Percentiles rank a stretch among this genome's conserved stretches.
These are phyloP conservation scores for Exophiala viscosa DNA, from an alignment of 2,329 filamentous ascomycete genomes.

Conservation along the genomic window DNA sequence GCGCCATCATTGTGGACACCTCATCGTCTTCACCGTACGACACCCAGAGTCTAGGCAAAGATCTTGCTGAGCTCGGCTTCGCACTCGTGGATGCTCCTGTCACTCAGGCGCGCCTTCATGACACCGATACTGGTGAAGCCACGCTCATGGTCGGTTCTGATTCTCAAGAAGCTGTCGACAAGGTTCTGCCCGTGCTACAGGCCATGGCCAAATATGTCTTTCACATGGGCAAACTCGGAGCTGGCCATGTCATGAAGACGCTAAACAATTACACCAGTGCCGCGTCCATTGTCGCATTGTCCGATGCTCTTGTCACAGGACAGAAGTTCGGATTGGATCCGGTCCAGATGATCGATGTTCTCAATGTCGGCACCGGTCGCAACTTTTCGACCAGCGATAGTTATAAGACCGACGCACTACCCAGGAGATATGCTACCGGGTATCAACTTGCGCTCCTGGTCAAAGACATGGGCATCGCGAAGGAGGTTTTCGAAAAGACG, in stretches of 20 bases:
- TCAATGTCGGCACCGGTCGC: constrained; percentile 40
- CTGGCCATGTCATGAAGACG: constrained; percentile 26
- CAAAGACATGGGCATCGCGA: constrained; percentile 25
- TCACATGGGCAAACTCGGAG: constrained; percentile 23
- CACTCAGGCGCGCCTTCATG: constrained; percentile 23
- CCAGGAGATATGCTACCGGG: constrained; percentile 21
- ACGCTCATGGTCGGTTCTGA: constrained; percentile 26
- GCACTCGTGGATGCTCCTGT: constrained; percentile 23
- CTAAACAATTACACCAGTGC: constrained; percentile 27
- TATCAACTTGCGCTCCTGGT: constrained; percentile 24
- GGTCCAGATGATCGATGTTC: constrained; percentile 38
- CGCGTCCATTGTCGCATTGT: constrained; percentile 21
- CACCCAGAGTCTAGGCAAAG: constrained; percentile 19
- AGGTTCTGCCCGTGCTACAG: constrained; percentile 20
- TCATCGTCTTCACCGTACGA: constrained; percentile 26
- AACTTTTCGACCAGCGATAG: constrained; percentile 35
- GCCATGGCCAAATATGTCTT: constrained; percentile 26
- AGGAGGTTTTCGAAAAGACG: constrained; percentile 23
- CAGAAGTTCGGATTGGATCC: constrained; percentile 26
- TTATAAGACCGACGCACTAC: constrained; percentile 26
- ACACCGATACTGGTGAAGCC: constrained; percentile 24
- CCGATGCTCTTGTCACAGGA: constrained; percentile 22
- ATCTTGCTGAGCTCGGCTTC: constrained; percentile 15
- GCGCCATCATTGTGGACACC: constrained; percentile 24
- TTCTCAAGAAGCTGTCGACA: constrained; percentile 17